Conservation (phyloP, 768 basidiomycete species). For the Postia placenta region DNA sequence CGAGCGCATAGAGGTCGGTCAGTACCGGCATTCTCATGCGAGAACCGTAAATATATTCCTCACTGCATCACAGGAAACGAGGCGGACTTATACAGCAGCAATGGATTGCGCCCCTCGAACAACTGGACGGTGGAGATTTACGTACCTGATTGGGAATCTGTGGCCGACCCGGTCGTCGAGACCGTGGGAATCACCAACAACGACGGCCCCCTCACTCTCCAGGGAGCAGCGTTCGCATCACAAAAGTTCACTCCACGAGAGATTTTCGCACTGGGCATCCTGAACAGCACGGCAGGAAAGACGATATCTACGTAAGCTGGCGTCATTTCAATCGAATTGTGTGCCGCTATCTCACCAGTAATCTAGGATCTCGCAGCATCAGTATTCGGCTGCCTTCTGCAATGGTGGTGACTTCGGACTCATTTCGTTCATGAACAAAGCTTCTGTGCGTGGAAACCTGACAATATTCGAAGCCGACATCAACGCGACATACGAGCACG, state of each 20-base stretch:
- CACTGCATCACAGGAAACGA: constrained; percentile 23
- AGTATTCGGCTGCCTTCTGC: constrained; percentile 58
- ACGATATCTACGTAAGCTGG: constrained; percentile 52
- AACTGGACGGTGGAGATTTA: constrained; percentile 25
- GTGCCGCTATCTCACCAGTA: too few species aligned
- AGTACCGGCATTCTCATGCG: neutral
- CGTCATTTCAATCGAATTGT: constrained; percentile 8
- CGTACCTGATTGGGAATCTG: constrained; percentile 23
- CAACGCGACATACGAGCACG: constrained; percentile 35
- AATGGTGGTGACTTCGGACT: constrained; percentile 45
- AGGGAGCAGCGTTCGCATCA: constrained; percentile 21
- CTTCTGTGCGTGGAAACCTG: constrained; percentile 47
- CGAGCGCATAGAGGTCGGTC: constrained; percentile 26
- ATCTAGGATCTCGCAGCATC: constrained; percentile 48
- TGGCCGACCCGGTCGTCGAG: constrained; percentile 18
- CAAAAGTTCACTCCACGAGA: constrained; percentile 54
- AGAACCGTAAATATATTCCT: neutral
- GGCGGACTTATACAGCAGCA: constrained; percentile 26
- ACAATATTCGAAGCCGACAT: constrained; percentile 48
- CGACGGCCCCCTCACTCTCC: constrained; percentile 16
- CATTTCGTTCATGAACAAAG: constrained; percentile 65
- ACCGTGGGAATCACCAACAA: constrained; percentile 14
- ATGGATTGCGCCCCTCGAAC: constrained; percentile 17
- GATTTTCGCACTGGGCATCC: constrained; percentile 45
- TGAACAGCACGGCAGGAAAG: constrained; percentile 40